Evolutionary conservation across 1,284 basidiomycete genomes (phyloP).

Genomic region (Agaricales sp.): DNA sequence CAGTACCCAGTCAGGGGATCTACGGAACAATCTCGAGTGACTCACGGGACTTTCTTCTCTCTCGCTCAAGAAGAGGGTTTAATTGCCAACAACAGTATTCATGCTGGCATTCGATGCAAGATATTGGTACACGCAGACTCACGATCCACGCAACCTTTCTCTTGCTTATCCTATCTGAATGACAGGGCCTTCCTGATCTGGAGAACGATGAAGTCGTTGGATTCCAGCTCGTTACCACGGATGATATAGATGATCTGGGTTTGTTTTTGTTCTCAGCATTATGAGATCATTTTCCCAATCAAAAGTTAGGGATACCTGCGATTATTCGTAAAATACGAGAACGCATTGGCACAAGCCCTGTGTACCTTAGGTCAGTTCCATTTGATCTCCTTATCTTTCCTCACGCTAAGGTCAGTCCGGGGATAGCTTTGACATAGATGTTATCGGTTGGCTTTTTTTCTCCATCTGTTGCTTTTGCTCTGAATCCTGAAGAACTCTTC

Average conservation of each 20-base stretch:
- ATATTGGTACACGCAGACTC: conserved; percentile 32
- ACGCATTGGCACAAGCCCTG: conserved; percentile 57
- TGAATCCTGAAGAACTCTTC: not conserved
- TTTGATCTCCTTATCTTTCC: conserved; percentile 8
- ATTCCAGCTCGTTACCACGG: conserved; percentile 62
- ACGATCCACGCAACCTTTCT: not conserved
- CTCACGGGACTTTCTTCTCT: conserved; percentile 73
- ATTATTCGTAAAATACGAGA: conserved; percentile 53
- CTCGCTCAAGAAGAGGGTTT: conserved; percentile 65
- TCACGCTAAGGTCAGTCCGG: not conserved
- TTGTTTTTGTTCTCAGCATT: not conserved
- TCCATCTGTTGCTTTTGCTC: conserved; percentile 1
- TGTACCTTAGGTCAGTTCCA: conserved; percentile 53
- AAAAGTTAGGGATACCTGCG: conserved; percentile 38
- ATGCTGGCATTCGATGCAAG: conserved; percentile 72
- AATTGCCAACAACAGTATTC: conserved; percentile 61
- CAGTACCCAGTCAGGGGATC: conserved; percentile 36
- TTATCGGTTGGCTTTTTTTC: conserved; percentile 41
- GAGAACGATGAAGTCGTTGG: conserved; percentile 54
- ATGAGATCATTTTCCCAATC: not conserved
- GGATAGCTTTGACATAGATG: conserved; percentile 64
- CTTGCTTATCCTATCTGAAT: not conserved
- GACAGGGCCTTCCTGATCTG: conserved; percentile 47
- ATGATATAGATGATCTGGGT: conserved; percentile 56
- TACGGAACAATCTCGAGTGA: conserved; percentile 54